These are phyloP conservation scores for Camelina laxa DNA, from an alignment of 345 rosid genomes.

Conservation along the genomic window DNA sequence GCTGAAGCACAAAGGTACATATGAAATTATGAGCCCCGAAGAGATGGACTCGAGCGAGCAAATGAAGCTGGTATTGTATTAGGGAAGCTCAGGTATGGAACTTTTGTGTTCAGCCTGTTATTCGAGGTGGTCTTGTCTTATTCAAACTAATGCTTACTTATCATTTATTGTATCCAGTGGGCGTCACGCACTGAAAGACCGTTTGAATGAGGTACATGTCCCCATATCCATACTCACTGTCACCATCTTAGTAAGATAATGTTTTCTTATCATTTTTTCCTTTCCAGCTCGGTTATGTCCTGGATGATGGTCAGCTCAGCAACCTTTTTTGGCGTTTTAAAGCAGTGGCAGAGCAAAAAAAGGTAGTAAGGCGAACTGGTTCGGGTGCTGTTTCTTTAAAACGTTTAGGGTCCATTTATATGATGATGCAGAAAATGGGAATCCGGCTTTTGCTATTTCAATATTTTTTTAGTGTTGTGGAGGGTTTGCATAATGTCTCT, in stretches of 20 bases:
- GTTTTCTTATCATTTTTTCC: conserved; percentile 6
- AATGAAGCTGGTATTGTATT: conserved; percentile 85
- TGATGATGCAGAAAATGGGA: conserved; percentile 1
- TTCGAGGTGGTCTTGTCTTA: not conserved
- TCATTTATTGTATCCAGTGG: conserved; percentile 55
- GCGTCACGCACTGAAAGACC: conserved; percentile 79
- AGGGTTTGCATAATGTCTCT: conserved; percentile 19
- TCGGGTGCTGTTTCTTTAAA: not conserved
- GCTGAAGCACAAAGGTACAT: conserved; percentile 82
- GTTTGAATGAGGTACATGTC: conserved; percentile 62
- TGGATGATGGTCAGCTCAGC: conserved; percentile 68
- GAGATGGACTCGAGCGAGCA: conserved; percentile 80
- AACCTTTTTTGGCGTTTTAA: conserved; percentile 81
- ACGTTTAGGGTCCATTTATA: not conserved
- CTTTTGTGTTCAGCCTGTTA: not conserved
- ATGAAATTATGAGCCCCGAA: conserved; percentile 85
- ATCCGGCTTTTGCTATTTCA: not conserved
- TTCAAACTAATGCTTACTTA: not conserved
- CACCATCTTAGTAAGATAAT: conserved; percentile 12
- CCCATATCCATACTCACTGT: not conserved
- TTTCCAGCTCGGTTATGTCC: conserved; percentile 77
- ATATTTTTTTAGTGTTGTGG: not conserved
- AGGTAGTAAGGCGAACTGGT: conserved; percentile 51
- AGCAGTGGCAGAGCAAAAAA: conserved; percentile 82
- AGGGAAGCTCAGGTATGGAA: conserved; percentile 75